phyloP scores from a whole-genome alignment of 1,139 yeast genomes.

The Candida freyschussii region DNA sequence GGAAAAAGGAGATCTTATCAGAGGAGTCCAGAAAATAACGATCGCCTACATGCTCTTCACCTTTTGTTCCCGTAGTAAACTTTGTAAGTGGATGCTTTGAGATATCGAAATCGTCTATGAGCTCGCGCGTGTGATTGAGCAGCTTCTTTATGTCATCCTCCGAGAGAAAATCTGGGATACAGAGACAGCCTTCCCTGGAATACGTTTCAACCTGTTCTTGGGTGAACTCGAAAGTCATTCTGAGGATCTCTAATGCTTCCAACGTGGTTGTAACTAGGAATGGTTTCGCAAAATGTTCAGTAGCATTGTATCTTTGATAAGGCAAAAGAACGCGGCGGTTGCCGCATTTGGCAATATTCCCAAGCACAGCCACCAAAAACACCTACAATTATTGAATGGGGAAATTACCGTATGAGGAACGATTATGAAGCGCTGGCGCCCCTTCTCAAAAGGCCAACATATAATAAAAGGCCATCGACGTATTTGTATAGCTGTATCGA shows the following conservation, averaged over 20 bases:
- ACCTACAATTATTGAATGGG: too few relatives aligned
- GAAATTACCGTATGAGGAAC: too few relatives aligned
- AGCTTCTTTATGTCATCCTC: slow-evolving; percentile 37
- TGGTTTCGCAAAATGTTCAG: too few relatives aligned
- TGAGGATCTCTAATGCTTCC: not conserved
- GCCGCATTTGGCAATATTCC: too few relatives aligned
- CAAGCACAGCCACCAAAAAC: too few relatives aligned
- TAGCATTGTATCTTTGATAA: too few relatives aligned
- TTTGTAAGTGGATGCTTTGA: slow-evolving; percentile 64
- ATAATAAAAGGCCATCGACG: too few relatives aligned
- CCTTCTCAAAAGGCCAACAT: too few relatives aligned
- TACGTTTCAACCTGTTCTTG: slow-evolving; percentile 43
- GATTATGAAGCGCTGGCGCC: too few relatives aligned
- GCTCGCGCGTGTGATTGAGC: slow-evolving; percentile 38
- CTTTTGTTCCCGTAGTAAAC: slow-evolving; percentile 53
- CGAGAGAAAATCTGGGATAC: slow-evolving; percentile 51
- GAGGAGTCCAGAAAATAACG: slow-evolving; percentile 65
- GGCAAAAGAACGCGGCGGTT: too few relatives aligned
- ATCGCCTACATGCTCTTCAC: slow-evolving; percentile 67
- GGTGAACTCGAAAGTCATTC: slow-evolving; percentile 10
- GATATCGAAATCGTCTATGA: slow-evolving; percentile 49
- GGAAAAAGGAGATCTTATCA: slow-evolving; percentile 64
- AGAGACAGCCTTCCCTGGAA: slow-evolving; percentile 56
- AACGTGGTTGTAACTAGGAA: too few relatives aligned
- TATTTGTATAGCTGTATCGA: too few relatives aligned